phyloP scores from a whole-genome alignment of 306 rosid species.

The Sphenostylis stenocarpa region DNA sequence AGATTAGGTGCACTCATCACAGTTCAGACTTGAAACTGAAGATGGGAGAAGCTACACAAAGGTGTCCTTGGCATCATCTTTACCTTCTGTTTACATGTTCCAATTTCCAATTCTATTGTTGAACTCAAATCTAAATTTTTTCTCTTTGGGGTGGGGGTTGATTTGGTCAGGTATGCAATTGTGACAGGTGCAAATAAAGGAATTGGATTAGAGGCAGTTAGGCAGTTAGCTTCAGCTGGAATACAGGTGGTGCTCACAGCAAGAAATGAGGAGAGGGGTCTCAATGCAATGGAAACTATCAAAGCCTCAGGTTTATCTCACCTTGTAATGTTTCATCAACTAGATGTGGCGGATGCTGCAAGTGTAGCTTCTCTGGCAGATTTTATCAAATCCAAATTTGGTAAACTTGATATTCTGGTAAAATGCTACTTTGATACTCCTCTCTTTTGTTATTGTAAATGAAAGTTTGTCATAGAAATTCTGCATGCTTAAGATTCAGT shows the following conservation, averaged over 20 bases:
- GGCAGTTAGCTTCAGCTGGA: slow-evolving; percentile 38
- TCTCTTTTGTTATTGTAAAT: background rate
- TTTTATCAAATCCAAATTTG: slow-evolving; percentile 36
- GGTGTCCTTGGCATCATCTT: background rate
- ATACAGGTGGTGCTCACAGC: slow-evolving; percentile 44
- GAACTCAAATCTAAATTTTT: background rate
- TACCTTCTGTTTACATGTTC: background rate
- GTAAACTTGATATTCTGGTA: slow-evolving; percentile 53
- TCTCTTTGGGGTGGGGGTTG: background rate
- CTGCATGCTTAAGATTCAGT: background rate
- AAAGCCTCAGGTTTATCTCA: slow-evolving; percentile 22
- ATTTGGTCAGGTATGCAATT: slow-evolving; percentile 32
- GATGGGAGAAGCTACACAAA: slow-evolving; percentile 23
- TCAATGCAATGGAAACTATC: slow-evolving; percentile 31
- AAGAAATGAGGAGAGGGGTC: slow-evolving; percentile 47
- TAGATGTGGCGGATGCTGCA: slow-evolving; percentile 42
- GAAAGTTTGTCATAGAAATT: background rate
- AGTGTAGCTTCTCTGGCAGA: slow-evolving; percentile 41
- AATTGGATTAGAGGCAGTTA: slow-evolving; percentile 41
- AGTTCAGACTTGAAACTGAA: background rate
- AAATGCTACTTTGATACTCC: background rate
- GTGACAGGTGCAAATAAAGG: slow-evolving; percentile 46
- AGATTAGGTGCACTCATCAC: background rate
- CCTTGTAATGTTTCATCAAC: slow-evolving; percentile 33
- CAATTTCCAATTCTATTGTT: background rate